Conservation (phyloP, 768 basidiomycete species). For the Kwoniella sp. region DNA sequence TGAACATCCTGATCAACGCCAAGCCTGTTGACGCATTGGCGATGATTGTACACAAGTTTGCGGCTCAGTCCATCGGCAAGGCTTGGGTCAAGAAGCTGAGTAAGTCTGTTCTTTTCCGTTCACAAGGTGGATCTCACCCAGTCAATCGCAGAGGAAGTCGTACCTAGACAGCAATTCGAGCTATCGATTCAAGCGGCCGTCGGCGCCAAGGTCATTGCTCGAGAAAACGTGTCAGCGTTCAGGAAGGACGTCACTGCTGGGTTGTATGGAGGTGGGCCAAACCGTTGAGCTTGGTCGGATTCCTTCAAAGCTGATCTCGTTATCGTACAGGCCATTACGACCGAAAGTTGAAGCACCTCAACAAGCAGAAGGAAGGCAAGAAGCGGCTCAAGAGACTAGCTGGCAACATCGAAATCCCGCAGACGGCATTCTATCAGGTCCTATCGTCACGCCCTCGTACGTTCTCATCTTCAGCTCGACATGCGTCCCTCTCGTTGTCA, state of each 20-base stretch:
- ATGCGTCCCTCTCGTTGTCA: not conserved
- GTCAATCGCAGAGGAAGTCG: conserved; percentile 61
- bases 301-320: conserved; percentile 1
- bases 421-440: conserved; percentile 92
- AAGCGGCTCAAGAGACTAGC: conserved; percentile 78
- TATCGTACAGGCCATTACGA: conserved; percentile 72
- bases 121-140: not conserved
- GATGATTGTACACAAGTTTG: conserved; percentile 79
- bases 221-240: conserved; percentile 78
- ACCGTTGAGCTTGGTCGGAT: not conserved
- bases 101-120: conserved; percentile 51
- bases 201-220: conserved; percentile 78
- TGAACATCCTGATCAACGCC: conserved; percentile 82
- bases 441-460: conserved; percentile 53
- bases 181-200: conserved; percentile 91
- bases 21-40: conserved; percentile 91
- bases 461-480: conserved; percentile 7
- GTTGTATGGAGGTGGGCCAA: conserved; percentile 70
- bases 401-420: conserved; percentile 72
- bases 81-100: conserved; percentile 90
- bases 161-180: conserved; percentile 88
- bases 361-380: conserved; percentile 84
- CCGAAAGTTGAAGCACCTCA: conserved; percentile 63
- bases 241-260: conserved; percentile 79
- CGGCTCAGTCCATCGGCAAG: conserved; percentile 67